Evolutionary conservation across 495 filamentous ascomycete genomes (phyloP).

Genomic region (Talaromyces thailandensis): DNA sequence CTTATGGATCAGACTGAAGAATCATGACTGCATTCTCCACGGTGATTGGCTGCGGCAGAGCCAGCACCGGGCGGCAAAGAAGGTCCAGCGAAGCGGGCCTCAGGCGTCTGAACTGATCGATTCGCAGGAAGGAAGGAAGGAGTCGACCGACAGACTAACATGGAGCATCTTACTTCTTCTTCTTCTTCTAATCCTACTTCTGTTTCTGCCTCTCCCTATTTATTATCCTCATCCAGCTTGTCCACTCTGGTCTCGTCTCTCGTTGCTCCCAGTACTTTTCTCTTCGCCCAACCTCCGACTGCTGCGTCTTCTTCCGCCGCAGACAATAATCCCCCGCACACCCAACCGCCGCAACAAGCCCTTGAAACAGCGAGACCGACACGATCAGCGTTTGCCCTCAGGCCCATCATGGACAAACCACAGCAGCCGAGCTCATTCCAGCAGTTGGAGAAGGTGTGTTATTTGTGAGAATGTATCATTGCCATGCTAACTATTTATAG

Average conservation of each 20-base stretch:
- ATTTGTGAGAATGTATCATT: neutral
- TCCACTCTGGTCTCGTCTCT: slow-evolving; percentile 18
- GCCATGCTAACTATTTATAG: slow-evolving; percentile 25
- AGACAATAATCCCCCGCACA: slow-evolving; percentile 8
- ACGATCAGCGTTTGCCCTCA: neutral
- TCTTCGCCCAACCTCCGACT: slow-evolving; percentile 14
- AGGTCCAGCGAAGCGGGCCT: neutral
- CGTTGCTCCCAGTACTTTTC: slow-evolving; percentile 32
- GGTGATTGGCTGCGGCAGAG: neutral
- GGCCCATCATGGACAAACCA: slow-evolving; percentile 67
- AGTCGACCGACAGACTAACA: slow-evolving; percentile 15
- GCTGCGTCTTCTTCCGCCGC: neutral
- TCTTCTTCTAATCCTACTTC: neutral
- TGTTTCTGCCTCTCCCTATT: neutral
- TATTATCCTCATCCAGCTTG: neutral
- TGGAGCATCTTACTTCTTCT: neutral
- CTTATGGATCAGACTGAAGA: neutral
- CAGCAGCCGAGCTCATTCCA: slow-evolving; percentile 92
- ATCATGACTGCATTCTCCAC: neutral
- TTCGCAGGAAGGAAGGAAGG: neutral
- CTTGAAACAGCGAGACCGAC: neutral
- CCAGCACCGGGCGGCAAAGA: neutral
- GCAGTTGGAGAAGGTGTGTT: slow-evolving; percentile 79
- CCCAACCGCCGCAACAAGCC: neutral
- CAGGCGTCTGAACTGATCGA: neutral